Evolutionary conservation across 805 yeast species (phyloP).

Genomic region (Candida nitratophila): DNA sequence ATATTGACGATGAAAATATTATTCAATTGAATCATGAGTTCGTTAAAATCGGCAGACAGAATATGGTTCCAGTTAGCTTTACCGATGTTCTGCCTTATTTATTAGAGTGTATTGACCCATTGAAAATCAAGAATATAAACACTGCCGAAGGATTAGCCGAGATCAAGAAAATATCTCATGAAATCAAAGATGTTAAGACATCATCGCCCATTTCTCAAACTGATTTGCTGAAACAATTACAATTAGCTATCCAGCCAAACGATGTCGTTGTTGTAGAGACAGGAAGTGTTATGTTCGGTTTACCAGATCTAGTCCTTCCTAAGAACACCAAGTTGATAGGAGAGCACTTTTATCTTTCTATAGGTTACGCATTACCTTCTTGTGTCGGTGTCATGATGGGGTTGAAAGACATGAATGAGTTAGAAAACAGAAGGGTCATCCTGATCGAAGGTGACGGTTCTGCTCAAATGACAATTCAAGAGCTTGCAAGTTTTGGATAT

Average conservation of each 20-base stretch:
- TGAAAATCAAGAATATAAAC: slow-evolving; percentile 2
- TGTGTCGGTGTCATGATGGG: slow-evolving; percentile 42
- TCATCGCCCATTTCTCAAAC: slow-evolving; percentile 40
- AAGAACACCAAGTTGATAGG: slow-evolving; percentile 27
- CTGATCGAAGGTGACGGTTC: slow-evolving; percentile 48
- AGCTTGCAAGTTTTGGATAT: slow-evolving; percentile 35
- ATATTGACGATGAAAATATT: slow-evolving; percentile 17
- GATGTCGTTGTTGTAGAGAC: slow-evolving; percentile 41
- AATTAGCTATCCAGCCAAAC: slow-evolving; percentile 25
- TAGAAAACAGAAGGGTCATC: slow-evolving; percentile 28
- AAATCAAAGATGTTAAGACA: slow-evolving; percentile 12
- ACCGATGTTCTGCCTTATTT: slow-evolving; percentile 43
- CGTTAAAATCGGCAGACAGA: slow-evolving; percentile 23
- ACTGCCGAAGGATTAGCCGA: neutral
- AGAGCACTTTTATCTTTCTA: slow-evolving; percentile 40
- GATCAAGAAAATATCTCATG: slow-evolving; percentile 6
- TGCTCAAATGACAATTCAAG: slow-evolving; percentile 49
- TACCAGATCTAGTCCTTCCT: slow-evolving; percentile 31
- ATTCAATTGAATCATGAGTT: slow-evolving; percentile 37
- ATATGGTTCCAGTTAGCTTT: slow-evolving; percentile 30
- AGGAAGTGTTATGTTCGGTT: slow-evolving; percentile 38
- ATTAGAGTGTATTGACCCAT: slow-evolving; percentile 26
- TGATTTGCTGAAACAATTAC: slow-evolving; percentile 31
- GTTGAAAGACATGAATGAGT: slow-evolving; percentile 28
- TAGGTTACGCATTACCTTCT: slow-evolving; percentile 47